Base-by-base conservation (phyloP, 2,329 filamentous ascomycete species). In the Cadophora sp. region DNA sequence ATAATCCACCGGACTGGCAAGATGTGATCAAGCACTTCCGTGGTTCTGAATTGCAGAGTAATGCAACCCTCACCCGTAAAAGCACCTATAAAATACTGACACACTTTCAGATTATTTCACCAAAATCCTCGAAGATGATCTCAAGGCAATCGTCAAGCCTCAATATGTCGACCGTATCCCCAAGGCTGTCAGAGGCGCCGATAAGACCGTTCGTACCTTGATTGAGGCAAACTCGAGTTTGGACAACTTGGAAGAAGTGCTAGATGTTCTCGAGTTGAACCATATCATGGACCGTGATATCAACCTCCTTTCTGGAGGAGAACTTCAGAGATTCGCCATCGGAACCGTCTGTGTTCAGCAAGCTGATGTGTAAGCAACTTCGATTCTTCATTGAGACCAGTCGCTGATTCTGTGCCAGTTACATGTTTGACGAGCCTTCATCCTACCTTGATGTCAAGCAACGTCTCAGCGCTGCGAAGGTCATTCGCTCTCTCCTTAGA, bases 391-490 rank as follows among this genome's bases (percentile, higher is more conserved):
- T 41, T 20, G 11, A 27, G 14, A 20, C 1, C 16, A 47, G 9
- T 5, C 7, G 20, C 59, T 65, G 48, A 68, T 27, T 4, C 36
- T 36, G 11, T 48, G 13, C 33, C 24, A 87, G 83, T 13, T 99
- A 99, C 86, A 98, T 99, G 96, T 99, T 99, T 77, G 96, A 99
- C 81, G 96, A 99, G 84, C 96, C 96, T 20, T 98, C 95, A 48
- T 99, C 96, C 45, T 99, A 97, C 81, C 88, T 99, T 66, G 96
- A 99, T 91, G 96, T 99, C 78, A 98, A 98, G 87, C 96, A 99
- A 83, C 92, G 96, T 90, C 84, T 99, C 73, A 92, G 91, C 73
- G 96, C 96, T 70, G 95, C 93, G 75, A 89, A 91, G 74, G 92
- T 97, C 74, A 98, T 99, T 76, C 94, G 96, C 73, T 94, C 93